phyloP scores from a whole-genome alignment of 1,284 basidiomycete genomes.

The Trametes pubescens region DNA sequence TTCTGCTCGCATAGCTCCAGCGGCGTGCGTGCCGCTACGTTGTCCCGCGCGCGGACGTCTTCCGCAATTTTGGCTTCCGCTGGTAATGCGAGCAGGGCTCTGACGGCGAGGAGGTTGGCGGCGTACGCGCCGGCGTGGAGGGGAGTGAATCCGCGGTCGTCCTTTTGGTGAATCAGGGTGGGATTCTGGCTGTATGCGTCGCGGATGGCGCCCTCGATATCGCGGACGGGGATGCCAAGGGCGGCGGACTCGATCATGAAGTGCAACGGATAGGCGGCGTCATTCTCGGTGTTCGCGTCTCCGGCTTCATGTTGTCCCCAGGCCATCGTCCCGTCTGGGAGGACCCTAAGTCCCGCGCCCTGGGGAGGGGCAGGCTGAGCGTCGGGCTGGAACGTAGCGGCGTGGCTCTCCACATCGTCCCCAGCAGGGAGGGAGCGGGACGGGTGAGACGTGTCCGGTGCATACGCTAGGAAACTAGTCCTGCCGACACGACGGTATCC shows the following conservation, averaged over 20 bases:
- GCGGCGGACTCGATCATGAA: slow-evolving; percentile 3
- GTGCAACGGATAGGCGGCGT: slow-evolving; percentile 4
- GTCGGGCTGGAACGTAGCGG: neutral
- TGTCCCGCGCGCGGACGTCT: slow-evolving; percentile 19
- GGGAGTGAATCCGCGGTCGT: slow-evolving; percentile 24
- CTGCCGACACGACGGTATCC: slow-evolving; percentile 15
- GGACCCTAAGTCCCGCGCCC: neutral
- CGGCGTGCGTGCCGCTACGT: slow-evolving; percentile 26
- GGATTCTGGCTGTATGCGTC: slow-evolving; percentile 17
- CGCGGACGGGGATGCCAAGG: neutral
- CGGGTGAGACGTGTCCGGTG: neutral
- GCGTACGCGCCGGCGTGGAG: slow-evolving; percentile 25
- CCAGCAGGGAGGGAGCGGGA: neutral
- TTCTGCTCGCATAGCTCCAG: slow-evolving; percentile 26
- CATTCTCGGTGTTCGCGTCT: neutral
- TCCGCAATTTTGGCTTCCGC: slow-evolving; percentile 1
- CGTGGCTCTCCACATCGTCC: neutral
- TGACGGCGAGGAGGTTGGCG: slow-evolving; percentile 9
- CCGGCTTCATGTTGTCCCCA: neutral
- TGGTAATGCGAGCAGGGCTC: slow-evolving; percentile 20
- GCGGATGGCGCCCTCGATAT: slow-evolving; percentile 8
- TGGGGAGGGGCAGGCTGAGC: neutral
- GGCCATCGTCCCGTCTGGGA: neutral
- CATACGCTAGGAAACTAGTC: neutral
- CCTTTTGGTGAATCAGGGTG: slow-evolving; percentile 7